Evolutionary conservation across 352 stramenopile species (phyloP).

Genomic region (Pythium monospermum): DNA sequence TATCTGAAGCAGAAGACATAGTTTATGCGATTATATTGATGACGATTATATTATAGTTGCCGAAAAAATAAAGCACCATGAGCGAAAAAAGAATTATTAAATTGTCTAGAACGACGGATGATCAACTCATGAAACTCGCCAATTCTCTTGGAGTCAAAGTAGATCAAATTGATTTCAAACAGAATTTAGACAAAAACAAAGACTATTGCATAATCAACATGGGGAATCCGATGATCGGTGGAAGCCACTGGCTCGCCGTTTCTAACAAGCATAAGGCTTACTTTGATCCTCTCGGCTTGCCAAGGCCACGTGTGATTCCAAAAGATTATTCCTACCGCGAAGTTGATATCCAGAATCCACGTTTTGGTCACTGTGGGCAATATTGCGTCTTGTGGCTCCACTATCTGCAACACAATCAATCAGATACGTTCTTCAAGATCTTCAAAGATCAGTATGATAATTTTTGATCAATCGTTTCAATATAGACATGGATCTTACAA

Average conservation of each 20-base stretch:
- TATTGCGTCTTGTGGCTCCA: constrained; percentile 15
- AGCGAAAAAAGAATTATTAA: constrained; percentile 17
- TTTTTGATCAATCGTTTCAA: constrained; percentile 12
- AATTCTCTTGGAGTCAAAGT: constrained; percentile 15
- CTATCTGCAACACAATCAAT: constrained; percentile 14
- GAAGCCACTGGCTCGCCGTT: constrained; percentile 14
- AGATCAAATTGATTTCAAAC: constrained; percentile 21
- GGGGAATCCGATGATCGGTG: constrained; percentile 6
- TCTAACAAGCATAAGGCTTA: constrained; percentile 17
- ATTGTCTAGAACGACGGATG: constrained; percentile 17
- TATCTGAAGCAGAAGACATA: constrained; percentile 19
- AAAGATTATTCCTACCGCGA: constrained; percentile 8
- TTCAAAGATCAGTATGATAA: constrained; percentile 22
- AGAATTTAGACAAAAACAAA: constrained; percentile 10
- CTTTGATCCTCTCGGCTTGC: constrained; percentile 16
- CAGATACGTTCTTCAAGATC: constrained; percentile 16
- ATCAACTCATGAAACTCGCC: constrained; percentile 17
- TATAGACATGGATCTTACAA: constrained; percentile 17
- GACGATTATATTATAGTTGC: constrained; percentile 9
- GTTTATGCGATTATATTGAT: constrained; percentile 18
- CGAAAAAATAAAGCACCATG: constrained; percentile 17
- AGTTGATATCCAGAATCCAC: constrained; percentile 15
- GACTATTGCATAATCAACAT: constrained; percentile 19
- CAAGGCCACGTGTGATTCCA: constrained; percentile 12
- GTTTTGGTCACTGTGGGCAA: constrained; percentile 16